Evolutionary conservation across 1,139 yeast genomes (phyloP).

Genomic region (Debaryomycetaceae sp.): DNA sequence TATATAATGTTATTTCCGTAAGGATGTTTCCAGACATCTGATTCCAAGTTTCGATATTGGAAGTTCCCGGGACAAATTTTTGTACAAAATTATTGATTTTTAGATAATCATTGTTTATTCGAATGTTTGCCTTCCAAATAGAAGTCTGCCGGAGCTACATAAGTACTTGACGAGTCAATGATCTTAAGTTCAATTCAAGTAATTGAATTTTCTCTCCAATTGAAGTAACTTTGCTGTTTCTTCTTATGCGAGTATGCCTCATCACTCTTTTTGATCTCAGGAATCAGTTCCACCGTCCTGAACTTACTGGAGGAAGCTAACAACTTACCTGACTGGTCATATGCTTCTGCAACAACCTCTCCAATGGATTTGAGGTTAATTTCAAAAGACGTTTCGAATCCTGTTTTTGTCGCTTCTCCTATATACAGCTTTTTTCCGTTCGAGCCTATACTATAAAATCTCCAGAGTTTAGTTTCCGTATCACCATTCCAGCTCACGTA

Average conservation of each 20-base stretch:
- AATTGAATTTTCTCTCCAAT: background rate
- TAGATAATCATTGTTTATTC: background rate
- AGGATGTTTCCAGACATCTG: too few species aligned
- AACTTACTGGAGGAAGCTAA: constrained; percentile 1
- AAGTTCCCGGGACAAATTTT: background rate
- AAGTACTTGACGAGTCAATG: background rate
- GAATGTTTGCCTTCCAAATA: background rate
- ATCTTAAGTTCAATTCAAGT: background rate
- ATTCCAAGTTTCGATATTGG: background rate
- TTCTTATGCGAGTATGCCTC: background rate
- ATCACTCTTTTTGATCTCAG: background rate
- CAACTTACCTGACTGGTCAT: constrained; percentile 8
- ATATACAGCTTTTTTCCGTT: constrained; percentile 12
- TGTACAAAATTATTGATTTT: background rate
- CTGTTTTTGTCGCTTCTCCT: constrained; percentile 19
- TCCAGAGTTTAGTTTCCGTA: constrained; percentile 30
- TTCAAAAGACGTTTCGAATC: constrained; percentile 26
- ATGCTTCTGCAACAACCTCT: constrained; percentile 20
- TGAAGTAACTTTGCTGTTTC: background rate
- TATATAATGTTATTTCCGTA: too few species aligned
- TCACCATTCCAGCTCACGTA: constrained; percentile 42
- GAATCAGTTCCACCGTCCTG: background rate
- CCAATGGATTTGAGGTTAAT: constrained; percentile 6
- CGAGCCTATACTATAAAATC: constrained; percentile 14
- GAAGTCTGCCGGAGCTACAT: background rate